These are phyloP conservation scores for Phaeosphaeriaceae sp. DNA, from an alignment of 2,329 filamentous ascomycete genomes.

Conservation along the genomic window DNA sequence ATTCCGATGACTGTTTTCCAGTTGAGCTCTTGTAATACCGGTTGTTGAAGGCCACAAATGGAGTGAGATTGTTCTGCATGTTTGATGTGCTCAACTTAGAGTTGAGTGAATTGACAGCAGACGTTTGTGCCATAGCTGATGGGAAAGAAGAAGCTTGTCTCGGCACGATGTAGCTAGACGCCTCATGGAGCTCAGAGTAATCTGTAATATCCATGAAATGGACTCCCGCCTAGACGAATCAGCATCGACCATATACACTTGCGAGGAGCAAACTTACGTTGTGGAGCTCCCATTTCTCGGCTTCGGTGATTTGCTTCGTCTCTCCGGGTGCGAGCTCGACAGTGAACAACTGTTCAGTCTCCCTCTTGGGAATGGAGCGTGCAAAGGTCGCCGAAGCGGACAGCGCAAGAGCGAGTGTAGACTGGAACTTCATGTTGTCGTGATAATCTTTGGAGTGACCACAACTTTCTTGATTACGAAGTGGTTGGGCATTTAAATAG, in stretches of 20 bases:
- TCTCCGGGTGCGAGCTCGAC: conserved; percentile 21
- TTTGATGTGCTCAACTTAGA: conserved; percentile 26
- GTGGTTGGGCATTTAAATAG: background rate
- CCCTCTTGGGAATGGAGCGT: conserved; percentile 5
- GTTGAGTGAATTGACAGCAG: conserved; percentile 20
- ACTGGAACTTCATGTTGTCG: conserved; percentile 13
- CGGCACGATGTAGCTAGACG: background rate
- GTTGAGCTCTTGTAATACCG: conserved; percentile 29
- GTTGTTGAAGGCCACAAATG: conserved; percentile 29
- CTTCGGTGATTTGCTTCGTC: conserved; percentile 21
- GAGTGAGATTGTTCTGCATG: conserved; percentile 23
- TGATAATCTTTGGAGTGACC: background rate
- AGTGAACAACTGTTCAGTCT: conserved; percentile 15
- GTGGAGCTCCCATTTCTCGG: conserved; percentile 19
- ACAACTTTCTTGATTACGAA: background rate
- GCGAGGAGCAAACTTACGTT: conserved; percentile 7
- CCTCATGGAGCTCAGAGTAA: conserved; percentile 19
- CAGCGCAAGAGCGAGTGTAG: conserved; percentile 9
- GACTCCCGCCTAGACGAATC: conserved; percentile 38
- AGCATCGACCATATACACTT: background rate
- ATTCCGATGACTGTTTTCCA: conserved; percentile 82
- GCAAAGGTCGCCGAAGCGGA: conserved; percentile 10
- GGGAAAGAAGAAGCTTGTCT: conserved; percentile 21
- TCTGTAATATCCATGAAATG: conserved; percentile 37
- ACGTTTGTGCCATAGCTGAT: conserved; percentile 15